Percentiles rank a stretch among this genome's conserved stretches.
These are phyloP conservation scores for Penicillium sp. DNA, from an alignment of 2,329 filamentous ascomycete species.

Conservation along the genomic window DNA sequence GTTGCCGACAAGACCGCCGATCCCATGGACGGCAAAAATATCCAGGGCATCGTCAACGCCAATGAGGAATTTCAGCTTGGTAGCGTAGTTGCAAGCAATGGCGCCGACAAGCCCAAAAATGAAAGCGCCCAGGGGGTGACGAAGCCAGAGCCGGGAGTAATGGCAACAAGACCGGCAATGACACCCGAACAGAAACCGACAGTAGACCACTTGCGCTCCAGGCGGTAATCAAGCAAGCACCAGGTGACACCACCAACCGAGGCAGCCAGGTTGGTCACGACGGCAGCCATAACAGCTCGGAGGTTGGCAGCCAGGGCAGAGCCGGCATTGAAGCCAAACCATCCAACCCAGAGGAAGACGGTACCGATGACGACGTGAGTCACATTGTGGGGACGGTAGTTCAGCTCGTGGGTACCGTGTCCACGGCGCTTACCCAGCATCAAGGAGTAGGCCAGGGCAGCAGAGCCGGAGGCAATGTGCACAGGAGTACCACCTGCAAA, in stretches of 20 bases:
- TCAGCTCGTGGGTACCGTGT: slow-evolving; percentile 80
- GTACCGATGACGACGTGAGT: slow-evolving; percentile 89
- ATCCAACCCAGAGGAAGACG: slow-evolving; percentile 90
- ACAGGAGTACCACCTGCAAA: slow-evolving; percentile 89
- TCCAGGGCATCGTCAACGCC: slow-evolving; percentile 79
- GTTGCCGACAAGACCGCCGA: slow-evolving; percentile 75
- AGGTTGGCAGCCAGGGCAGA: slow-evolving; percentile 76
- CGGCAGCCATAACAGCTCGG: slow-evolving; percentile 77
- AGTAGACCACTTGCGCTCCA: slow-evolving; percentile 87
- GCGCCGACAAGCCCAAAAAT: slow-evolving; percentile 73
- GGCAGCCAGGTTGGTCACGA: slow-evolving; percentile 80
- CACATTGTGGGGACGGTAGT: slow-evolving; percentile 89
- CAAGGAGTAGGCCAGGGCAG: slow-evolving; percentile 82
- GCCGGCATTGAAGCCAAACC: slow-evolving; percentile 92
- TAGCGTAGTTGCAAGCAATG: slow-evolving; percentile 77
- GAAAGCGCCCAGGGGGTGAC: slow-evolving; percentile 78
- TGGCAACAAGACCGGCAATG: slow-evolving; percentile 78
- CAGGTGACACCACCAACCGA: slow-evolving; percentile 81
- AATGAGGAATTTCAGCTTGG: slow-evolving; percentile 81
- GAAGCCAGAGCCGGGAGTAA: slow-evolving; percentile 81
- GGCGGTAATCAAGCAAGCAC: slow-evolving; percentile 81
- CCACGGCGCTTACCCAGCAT: slow-evolving; percentile 83
- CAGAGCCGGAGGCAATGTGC: slow-evolving; percentile 76
- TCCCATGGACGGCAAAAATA: slow-evolving; percentile 77
- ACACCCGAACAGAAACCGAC: slow-evolving; percentile 91